phyloP scores from a whole-genome alignment of 192 early-diverging fungal genomes.

The Entomortierella parvispora region DNA sequence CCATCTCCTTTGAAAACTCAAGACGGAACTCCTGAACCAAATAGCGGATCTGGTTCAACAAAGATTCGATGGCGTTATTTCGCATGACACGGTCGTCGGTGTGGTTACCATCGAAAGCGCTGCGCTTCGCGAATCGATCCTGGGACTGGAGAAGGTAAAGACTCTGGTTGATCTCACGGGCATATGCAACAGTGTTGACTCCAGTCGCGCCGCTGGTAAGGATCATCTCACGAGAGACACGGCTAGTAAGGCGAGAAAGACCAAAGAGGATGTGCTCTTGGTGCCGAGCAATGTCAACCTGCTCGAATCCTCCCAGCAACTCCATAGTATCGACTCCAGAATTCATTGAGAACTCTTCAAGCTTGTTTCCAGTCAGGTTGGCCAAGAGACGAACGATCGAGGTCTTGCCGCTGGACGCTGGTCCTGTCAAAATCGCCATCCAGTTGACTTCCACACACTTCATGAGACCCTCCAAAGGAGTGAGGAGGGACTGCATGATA shows the following conservation, averaged over 20 bases:
- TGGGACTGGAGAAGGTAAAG: slow-evolving; percentile 42
- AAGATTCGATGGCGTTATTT: slow-evolving; percentile 38
- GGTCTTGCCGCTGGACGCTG: slow-evolving; percentile 89
- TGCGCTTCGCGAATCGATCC: slow-evolving; percentile 30
- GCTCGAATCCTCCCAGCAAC: slow-evolving; percentile 96
- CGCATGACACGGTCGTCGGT: slow-evolving; percentile 41
- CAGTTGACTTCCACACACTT: slow-evolving; percentile 89
- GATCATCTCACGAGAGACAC: slow-evolving; percentile 56
- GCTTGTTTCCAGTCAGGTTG: slow-evolving; percentile 78
- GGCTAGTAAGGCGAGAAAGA: slow-evolving; percentile 56
- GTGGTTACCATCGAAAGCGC: slow-evolving; percentile 13
- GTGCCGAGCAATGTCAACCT: slow-evolving; percentile 86
- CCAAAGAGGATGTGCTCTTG: slow-evolving; percentile 60
- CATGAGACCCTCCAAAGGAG: slow-evolving; percentile 80
- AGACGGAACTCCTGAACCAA: slow-evolving; percentile 46
- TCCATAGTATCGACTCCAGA: slow-evolving; percentile 94
- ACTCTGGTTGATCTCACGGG: slow-evolving; percentile 46
- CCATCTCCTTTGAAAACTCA: slow-evolving; percentile 27
- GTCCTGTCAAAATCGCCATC: slow-evolving; percentile 93
- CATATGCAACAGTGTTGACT: slow-evolving; percentile 17
- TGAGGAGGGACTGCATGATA: slow-evolving; percentile 71
- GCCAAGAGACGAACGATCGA: slow-evolving; percentile 86
- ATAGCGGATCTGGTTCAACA: slow-evolving; percentile 45
- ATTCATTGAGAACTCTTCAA: slow-evolving; percentile 97
- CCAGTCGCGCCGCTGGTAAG: slow-evolving; percentile 8